Percentiles rank a stretch among this genome's conserved stretches.
Conservation (phyloP, 2,329 filamentous ascomycete genomes). For the Colletotrichum musicola region DNA sequence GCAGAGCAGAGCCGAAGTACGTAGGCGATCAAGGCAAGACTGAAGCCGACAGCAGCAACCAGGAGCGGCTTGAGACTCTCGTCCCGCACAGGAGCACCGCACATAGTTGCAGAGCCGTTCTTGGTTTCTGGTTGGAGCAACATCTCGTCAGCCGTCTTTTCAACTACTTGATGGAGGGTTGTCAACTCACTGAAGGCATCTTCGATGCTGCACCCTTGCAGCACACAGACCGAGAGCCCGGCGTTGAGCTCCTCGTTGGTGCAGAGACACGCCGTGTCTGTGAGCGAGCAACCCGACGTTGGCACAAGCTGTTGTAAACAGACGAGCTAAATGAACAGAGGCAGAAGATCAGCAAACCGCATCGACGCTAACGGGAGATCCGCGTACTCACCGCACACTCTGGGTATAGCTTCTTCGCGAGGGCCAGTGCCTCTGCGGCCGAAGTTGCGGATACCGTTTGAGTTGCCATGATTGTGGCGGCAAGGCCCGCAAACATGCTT, state of each 20-base stretch:
- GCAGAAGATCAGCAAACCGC: slow-evolving; percentile 17
- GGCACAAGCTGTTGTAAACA: slow-evolving; percentile 37
- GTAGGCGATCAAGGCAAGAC: slow-evolving; percentile 45
- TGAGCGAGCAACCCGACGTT: slow-evolving; percentile 31
- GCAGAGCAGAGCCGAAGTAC: slow-evolving; percentile 45
- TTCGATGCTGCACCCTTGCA: slow-evolving; percentile 37
- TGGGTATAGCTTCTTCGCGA: slow-evolving; percentile 35
- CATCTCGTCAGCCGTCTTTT: neutral
- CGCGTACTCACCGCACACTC: slow-evolving; percentile 38
- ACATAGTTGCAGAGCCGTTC: slow-evolving; percentile 39
- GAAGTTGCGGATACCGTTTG: neutral
- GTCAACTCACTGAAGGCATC: slow-evolving; percentile 28
- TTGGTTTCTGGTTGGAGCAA: slow-evolving; percentile 39
- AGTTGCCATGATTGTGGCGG: slow-evolving; percentile 1
- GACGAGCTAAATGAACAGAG: slow-evolving; percentile 27
- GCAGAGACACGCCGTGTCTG: slow-evolving; percentile 41
- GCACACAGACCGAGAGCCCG: slow-evolving; percentile 37
- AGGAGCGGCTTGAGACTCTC: slow-evolving; percentile 43
- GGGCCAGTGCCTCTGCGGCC: slow-evolving; percentile 19
- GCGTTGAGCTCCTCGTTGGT: slow-evolving; percentile 41
- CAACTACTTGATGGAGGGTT: neutral
- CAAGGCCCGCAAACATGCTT: slow-evolving; percentile 3
- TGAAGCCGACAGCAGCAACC: slow-evolving; percentile 44
- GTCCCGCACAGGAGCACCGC: slow-evolving; percentile 44
- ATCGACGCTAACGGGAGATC: slow-evolving; percentile 21